Evolutionary conservation across 2,329 filamentous ascomycete genomes (phyloP), one percentile per base, ranked within the genome.

Genomic region (Beauveria rudraprayagi): DNA sequence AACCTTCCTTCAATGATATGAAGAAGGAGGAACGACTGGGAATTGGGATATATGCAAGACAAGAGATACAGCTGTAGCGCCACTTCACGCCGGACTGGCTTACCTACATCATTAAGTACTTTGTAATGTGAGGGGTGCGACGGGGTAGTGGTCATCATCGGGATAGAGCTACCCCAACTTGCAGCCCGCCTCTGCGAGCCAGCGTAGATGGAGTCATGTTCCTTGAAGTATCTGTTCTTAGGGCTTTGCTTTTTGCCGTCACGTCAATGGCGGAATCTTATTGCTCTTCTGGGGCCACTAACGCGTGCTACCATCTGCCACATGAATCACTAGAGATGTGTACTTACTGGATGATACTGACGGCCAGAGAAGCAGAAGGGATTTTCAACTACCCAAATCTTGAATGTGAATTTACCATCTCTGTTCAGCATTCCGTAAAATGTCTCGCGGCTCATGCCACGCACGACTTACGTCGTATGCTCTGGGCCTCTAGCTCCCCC

Each of bases 151-250:
- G 26, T 5, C 28, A 48, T 17, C 50, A 14, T 56, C 43, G 46
- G 22, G 44, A 57, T 17, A 34, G 56, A 53, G 46, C 24, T 59
- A 59, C 56, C 47, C 56, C 56, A 41, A 59, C 56, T 37, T 43
- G 47, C 48, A 59, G n/a, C 56, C 28, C 19, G 30, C 34, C 30
- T 34, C 41, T 46, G 54, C 41, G 30, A 37, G 34, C 56, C 30
- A 24, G 26, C 48, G 47, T 51, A 40, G 56, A 59, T 41, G 26
- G 5, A 37, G 14, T 26, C 30, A 11, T 19, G 22, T 24, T 16
- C 51, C 47, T 22, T 16, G 14, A 24, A 44, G 34, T 8, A 55
- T 24, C 5, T 11, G 16, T n/a, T 30, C 14, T 10, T 56, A 41
- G 34, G 19, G 19, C 34, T 56, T 46, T 26, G 5, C 8, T 16